These are phyloP conservation scores for Nepenthes gracilis DNA, from an alignment of 148 eudicot species.

Conservation along the genomic window DNA sequence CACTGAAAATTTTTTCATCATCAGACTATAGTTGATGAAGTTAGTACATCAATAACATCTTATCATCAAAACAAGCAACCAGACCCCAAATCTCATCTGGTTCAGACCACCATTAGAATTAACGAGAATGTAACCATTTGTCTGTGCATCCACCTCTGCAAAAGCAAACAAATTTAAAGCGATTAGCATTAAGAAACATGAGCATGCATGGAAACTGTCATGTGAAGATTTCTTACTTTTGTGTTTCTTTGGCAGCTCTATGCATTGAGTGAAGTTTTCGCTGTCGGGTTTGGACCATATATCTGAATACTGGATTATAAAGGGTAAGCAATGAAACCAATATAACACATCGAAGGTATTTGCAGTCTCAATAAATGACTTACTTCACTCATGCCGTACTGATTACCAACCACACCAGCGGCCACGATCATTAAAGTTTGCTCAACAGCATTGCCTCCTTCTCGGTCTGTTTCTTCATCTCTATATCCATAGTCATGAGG, in stretches of 20 bases:
- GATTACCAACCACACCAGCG: slow-evolving; percentile 40
- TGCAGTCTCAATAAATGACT: slow-evolving; percentile 15
- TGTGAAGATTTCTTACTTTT: slow-evolving; percentile 36
- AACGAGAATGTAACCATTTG: slow-evolving; percentile 80
- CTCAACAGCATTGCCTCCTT: slow-evolving; percentile 25
- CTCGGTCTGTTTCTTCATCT: slow-evolving; percentile 20
- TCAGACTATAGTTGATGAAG: slow-evolving; percentile 25
- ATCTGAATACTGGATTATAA: slow-evolving; percentile 45
- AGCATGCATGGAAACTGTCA: no score
- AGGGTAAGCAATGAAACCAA: slow-evolving; percentile 11
- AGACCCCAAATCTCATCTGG: slow-evolving; percentile 99
- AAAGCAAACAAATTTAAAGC: slow-evolving; percentile 7
- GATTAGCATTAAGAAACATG: slow-evolving; percentile 1
- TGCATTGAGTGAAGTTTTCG: slow-evolving; percentile 74
- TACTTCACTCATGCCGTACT: slow-evolving; percentile 36
- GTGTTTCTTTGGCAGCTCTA: slow-evolving; percentile 56
- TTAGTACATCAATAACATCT: slow-evolving; percentile 1
- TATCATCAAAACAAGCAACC: slow-evolving; percentile 22
- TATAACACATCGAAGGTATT: background rate
- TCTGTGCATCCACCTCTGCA: slow-evolving; percentile 54
- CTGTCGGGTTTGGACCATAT: slow-evolving; percentile 77
- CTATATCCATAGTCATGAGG: slow-evolving; percentile 34
- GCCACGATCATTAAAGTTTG: slow-evolving; percentile 47
- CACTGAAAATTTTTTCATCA: slow-evolving; percentile 51
- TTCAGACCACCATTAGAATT: slow-evolving; percentile 99